These are phyloP conservation scores for Allium sativum DNA, from an alignment of 106 monocot genomes.

Conservation along the genomic window DNA sequence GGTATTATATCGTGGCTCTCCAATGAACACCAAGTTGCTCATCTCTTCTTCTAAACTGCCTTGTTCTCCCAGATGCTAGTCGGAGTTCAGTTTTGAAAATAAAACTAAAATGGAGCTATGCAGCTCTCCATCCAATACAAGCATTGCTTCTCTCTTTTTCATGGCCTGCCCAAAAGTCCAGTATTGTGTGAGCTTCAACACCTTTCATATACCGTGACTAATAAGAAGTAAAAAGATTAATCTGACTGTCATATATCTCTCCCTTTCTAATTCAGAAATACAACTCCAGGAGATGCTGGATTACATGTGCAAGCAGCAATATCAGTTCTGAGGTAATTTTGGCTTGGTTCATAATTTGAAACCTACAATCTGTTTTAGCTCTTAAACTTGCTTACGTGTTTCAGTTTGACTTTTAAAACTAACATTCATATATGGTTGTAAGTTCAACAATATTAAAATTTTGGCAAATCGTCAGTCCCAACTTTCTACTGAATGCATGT, in stretches of 20 bases:
- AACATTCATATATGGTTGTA: no score
- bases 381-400: no score
- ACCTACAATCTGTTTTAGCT: no score
- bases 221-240: neutral
- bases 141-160: neutral
- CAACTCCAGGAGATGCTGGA: neutral
- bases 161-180: neutral
- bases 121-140: slow-evolving; percentile 3
- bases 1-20: slow-evolving; percentile 1
- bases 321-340: neutral
- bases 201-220: neutral
- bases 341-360: no score
- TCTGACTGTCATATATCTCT: neutral
- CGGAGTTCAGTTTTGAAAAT: neutral
- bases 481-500: no score
- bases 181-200: neutral
- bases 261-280: neutral
- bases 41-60: neutral
- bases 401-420: no score
- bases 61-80: neutral
- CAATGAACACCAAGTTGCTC: slow-evolving; percentile 3
- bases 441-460: no score
- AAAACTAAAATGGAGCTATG: slow-evolving; percentile 6
- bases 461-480: no score
- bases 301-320: neutral